A percentile compares a stretch with the other conserved stretches of the same genome.
Evolutionary conservation across 164 flowering plant species (phyloP).

Genomic region (Aristolochia californica): DNA sequence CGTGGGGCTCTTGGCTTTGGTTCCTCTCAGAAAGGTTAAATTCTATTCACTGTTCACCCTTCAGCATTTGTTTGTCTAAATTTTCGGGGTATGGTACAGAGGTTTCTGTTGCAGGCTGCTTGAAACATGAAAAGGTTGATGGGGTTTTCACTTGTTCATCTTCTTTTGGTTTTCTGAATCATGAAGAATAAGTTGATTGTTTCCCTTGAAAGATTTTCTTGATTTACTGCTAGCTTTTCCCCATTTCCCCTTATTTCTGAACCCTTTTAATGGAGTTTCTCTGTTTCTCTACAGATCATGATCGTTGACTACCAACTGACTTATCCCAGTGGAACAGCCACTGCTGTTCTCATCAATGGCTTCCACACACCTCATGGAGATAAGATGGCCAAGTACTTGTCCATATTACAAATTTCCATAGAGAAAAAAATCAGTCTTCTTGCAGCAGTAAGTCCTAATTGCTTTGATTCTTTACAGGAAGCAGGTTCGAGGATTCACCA

Average conservation of each 20-base stretch:
- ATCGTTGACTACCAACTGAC: conserved; percentile 48
- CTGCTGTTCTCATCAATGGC: conserved; percentile 59
- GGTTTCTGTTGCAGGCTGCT: too few species aligned
- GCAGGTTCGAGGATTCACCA: conserved; percentile 18
- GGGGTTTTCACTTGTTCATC: neutral
- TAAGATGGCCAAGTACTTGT: conserved; percentile 39
- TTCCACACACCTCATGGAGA: conserved; percentile 65
- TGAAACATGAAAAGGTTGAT: too few species aligned
- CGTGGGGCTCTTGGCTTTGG: conserved; percentile 46
- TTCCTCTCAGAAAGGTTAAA: conserved; percentile 48
- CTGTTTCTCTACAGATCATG: conserved; percentile 35
- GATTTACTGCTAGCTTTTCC: neutral
- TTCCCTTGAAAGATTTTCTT: neutral
- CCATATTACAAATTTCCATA: neutral
- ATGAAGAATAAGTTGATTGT: too few species aligned
- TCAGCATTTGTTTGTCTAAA: neutral
- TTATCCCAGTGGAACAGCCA: conserved; percentile 66
- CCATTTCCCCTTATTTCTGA: neutral
- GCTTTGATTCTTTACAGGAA: conserved; percentile 8
- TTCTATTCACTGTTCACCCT: neutral
- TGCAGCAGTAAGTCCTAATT: neutral
- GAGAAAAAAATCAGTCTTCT: too few species aligned
- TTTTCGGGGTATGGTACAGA: too few species aligned
- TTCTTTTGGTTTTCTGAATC: neutral
- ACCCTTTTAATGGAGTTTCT: neutral